Conservation (phyloP, 2,329 filamentous ascomycete species). For the Capronia epimyces region DNA sequence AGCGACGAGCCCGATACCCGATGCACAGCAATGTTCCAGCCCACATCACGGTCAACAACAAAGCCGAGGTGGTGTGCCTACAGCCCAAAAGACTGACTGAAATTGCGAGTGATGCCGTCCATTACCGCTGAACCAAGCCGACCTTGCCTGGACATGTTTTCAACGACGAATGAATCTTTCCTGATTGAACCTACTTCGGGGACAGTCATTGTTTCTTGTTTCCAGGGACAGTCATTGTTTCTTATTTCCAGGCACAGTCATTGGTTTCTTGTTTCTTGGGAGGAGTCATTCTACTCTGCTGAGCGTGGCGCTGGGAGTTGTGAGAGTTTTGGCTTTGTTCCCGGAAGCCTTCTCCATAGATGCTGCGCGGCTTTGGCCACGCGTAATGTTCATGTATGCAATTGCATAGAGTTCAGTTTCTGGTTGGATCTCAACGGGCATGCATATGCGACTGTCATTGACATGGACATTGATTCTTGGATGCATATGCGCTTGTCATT, state of each 20-base stretch:
- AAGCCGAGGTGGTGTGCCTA: conserved; percentile 15
- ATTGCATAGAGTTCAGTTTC: too few relatives aligned
- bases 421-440: not conserved
- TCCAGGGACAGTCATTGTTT: too few relatives aligned
- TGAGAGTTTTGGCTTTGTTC: conserved; percentile 1
- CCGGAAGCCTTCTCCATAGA: not conserved
- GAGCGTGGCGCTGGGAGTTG: conserved; percentile 13
- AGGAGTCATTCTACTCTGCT: not conserved
- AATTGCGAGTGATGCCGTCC: conserved; percentile 21
- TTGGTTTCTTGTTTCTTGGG: not conserved
- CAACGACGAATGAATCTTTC: not conserved
- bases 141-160: not conserved
- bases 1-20: conserved; percentile 69
- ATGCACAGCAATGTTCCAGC: conserved; percentile 20
- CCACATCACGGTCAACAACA: conserved; percentile 14
- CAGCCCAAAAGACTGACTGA: conserved; percentile 18
- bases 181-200: not conserved
- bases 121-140: conserved; percentile 15
- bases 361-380: not conserved
- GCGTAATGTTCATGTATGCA: not conserved
- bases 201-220: too few relatives aligned
- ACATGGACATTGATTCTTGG: too few relatives aligned
- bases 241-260: too few relatives aligned
- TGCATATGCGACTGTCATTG: too few relatives aligned
- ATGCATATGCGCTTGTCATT: too few relatives aligned